phyloP scores from a whole-genome alignment of 2,329 filamentous ascomycete species.

The Aureobasidium sp. region DNA sequence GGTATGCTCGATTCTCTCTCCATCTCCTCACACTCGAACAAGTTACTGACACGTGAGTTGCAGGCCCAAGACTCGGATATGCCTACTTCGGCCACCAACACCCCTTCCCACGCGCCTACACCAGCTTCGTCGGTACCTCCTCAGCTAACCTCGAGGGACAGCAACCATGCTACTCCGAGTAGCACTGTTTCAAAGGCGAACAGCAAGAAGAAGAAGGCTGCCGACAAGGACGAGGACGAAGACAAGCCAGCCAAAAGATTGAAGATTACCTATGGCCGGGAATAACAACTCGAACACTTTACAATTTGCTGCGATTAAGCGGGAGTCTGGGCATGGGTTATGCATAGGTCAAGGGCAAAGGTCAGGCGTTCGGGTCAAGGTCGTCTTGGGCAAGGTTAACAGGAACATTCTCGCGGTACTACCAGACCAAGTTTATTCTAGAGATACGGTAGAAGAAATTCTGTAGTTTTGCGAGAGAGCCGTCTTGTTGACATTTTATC shows the following conservation, averaged over 20 bases:
- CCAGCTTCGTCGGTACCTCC: constrained; percentile 39
- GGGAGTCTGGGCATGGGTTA: not conserved
- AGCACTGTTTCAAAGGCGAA: constrained; percentile 26
- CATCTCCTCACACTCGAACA: not conserved
- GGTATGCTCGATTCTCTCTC: constrained; percentile 16
- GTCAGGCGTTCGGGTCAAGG: not conserved
- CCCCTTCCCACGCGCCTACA: constrained; percentile 40
- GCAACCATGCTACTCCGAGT: constrained; percentile 34
- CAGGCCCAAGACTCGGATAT: constrained; percentile 30
- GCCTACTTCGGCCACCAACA: constrained; percentile 29
- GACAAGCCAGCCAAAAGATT: constrained; percentile 39
- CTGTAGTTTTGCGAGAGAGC: not conserved
- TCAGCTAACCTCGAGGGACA: constrained; percentile 31
- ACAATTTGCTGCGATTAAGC: constrained; percentile 15
- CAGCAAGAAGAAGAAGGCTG: constrained; percentile 38
- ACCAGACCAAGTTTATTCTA: not conserved
- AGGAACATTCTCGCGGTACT: not conserved
- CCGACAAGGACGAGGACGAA: constrained; percentile 38
- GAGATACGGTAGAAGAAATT: not conserved
- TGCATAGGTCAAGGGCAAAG: not conserved
- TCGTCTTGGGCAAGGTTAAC: not conserved
- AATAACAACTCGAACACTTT: constrained; percentile 24
- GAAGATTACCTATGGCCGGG: constrained; percentile 43
- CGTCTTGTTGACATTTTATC: not conserved
- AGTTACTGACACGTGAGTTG: not conserved